Base-by-base conservation (phyloP, 179 eudicot genomes). In the Gypsophila paniculata region DNA sequence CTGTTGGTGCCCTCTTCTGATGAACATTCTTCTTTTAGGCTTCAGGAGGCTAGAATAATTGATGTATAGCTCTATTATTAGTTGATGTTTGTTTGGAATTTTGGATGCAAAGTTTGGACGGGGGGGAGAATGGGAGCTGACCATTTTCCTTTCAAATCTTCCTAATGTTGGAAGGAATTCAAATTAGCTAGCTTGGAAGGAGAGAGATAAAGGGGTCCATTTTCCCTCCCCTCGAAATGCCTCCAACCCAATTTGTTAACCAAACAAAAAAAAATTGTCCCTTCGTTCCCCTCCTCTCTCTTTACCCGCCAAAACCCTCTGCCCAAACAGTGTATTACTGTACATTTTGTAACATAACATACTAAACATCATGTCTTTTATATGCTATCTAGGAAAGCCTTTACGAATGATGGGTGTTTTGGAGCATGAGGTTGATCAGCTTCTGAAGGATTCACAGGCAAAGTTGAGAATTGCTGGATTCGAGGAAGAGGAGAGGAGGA, bases 341-440 rank as follows among this genome's bases (percentile, higher is more conserved):
- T 2, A 23, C 11, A 58, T 25, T 2, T 58, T 23, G 17, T 9
- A 58, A 58, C 60, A 23, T 9, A 58, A 58, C 60, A 23, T 23
- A 4, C 62, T 11, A 60, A 36, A 49, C 14, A 46, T 73, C 49
- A 34, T 62, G 23, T n/a, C 1, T 11, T 32, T 14, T 25, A 10
- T 76, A 12, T 74, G 53, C 25, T 77, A 60, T 65, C 86, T 91
- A 96, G 97, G 88, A 21, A 93, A 87, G 71, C 77, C 90, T 64
- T 73, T 93, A 63, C 83, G 83, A 75, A 93, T 93, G 98, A 88
- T 91, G 97, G 98, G 98, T 49, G 90, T 87, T 68, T 87, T 86
- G 17, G 74, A 86, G 76, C 79, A 77, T 71, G 98, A 93, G 85
- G 84, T 93, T 72, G 87, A 88, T 73, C 87, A 89, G 74, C 70